Base-by-base conservation (phyloP, 2,329 filamentous ascomycete genomes). In the Cercospora beticola region DNA sequence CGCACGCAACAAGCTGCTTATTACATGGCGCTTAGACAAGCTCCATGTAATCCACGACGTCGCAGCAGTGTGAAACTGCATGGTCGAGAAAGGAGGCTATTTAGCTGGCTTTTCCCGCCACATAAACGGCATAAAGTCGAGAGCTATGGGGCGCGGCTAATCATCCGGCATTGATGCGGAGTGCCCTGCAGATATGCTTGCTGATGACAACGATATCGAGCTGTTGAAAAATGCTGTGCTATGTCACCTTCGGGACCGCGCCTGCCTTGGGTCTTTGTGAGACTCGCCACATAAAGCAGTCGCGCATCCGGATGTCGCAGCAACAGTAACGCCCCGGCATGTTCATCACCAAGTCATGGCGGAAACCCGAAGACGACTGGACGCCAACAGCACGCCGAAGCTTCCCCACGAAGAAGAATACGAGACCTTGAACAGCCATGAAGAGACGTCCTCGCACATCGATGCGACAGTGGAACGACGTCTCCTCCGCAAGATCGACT, bases 401-500 rank as follows among this genome's bases (percentile, higher is more conserved):
- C 56, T 18, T 23, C 28, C 30, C n/a, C 28, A 36, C 31, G 56
- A 59, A 33, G 28, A 59, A 23, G 56, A 59, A 23, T 59, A 12
- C 56, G 56, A 59, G 28, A 36, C 56, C 1, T 21, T 59, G 16
- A 16, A 59, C 56, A 59, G 31, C 5, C 28, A 28, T 30, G 56
- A 59, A 18, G 56, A 59, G n/a, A 31, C 18, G 3, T 36, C 16
- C 46, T 31, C 28, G 30, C 28, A 26, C 10, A 5, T 64, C 62
- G 30, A 64, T 7, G 28, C 28, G 5, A 36, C 5, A 8, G 8
- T 66, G 43, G 81, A 86, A 72, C 81, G 77, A 33, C 82, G 78
- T 52, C 79, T 90, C 31, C 85, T 88, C 18, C 81, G 84, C 68
- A 91, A 91, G 77, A 84, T 90, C 63, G 90, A 92, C 76, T 74